Percentiles rank a stretch among this genome's conserved stretches.
phyloP scores from a whole-genome alignment of 352 stramenopile species.

The Hyphochytrium catenoides region DNA sequence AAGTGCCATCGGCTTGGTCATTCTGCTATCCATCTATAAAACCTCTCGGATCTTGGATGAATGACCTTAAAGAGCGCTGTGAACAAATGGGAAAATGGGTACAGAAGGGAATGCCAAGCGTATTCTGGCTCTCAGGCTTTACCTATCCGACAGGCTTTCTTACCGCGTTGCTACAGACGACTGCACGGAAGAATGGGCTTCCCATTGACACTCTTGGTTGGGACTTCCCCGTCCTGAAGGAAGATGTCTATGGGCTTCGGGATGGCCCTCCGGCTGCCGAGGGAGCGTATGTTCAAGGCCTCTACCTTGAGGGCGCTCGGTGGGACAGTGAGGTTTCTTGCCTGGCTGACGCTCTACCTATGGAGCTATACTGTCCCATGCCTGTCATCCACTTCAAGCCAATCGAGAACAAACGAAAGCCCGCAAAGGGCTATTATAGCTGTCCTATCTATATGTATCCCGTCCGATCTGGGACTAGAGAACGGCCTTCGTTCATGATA shows the following conservation, averaged over 20 bases:
- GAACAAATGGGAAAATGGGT: conserved; percentile 22
- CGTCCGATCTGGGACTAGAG: conserved; percentile 27
- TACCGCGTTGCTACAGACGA: conserved; percentile 36
- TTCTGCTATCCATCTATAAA: conserved; percentile 34
- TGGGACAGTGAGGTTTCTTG: conserved; percentile 14
- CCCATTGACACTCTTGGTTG: conserved; percentile 28
- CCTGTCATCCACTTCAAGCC: conserved; percentile 38
- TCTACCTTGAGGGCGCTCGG: conserved; percentile 20
- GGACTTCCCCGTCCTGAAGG: conserved; percentile 28
- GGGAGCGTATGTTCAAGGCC: conserved; percentile 15
- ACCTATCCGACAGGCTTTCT: conserved; percentile 50
- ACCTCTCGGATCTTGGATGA: conserved; percentile 26
- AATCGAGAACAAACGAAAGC: conserved; percentile 28
- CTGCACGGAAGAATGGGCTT: conserved; percentile 24
- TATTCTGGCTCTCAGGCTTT: conserved; percentile 38
- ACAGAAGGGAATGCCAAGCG: conserved; percentile 14
- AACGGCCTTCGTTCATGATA: conserved; percentile 30
- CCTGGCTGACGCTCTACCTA: conserved; percentile 17
- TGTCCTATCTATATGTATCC: conserved; percentile 49
- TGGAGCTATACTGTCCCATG: conserved; percentile 21
- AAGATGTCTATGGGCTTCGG: conserved; percentile 9
- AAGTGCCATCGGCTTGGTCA: conserved; percentile 19
- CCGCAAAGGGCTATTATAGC: conserved; percentile 20
- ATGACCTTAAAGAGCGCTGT: conserved; percentile 18
- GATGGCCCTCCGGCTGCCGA: conserved; percentile 16